A percentile compares a stretch with the other conserved stretches of the same genome.
Conservation (phyloP, 2,329 filamentous ascomycete species). For the Nemania sp. region DNA sequence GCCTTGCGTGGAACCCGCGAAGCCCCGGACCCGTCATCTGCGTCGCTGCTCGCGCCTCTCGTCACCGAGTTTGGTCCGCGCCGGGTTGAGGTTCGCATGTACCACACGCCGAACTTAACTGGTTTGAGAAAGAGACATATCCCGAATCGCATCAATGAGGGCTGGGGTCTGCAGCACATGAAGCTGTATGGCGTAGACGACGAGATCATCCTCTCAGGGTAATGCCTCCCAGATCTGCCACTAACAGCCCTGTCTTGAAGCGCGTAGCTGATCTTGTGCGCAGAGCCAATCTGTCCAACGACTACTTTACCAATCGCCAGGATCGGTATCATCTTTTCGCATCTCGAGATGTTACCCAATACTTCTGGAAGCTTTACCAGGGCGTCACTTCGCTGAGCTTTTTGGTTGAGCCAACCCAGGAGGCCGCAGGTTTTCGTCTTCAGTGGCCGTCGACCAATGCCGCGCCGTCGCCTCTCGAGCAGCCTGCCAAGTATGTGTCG, state of each 20-base stretch:
- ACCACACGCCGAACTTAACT: slow-evolving; percentile 94
- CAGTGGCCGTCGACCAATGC: slow-evolving; percentile 78
- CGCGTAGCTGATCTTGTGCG: slow-evolving; percentile 24
- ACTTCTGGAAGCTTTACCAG: slow-evolving; percentile 78
- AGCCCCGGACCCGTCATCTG: slow-evolving; percentile 81
- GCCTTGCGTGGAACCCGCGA: slow-evolving; percentile 90
- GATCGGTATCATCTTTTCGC: slow-evolving; percentile 93
- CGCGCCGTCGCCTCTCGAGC: slow-evolving; percentile 73
- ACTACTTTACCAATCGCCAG: slow-evolving; percentile 96
- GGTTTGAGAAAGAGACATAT: slow-evolving; percentile 82
- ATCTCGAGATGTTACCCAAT: slow-evolving; percentile 77
- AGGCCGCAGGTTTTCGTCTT: slow-evolving; percentile 62
- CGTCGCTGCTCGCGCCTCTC: slow-evolving; percentile 84
- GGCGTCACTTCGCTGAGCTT: slow-evolving; percentile 83
- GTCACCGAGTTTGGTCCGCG: slow-evolving; percentile 80
- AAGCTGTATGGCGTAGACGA: slow-evolving; percentile 97
- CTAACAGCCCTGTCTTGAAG: not conserved
- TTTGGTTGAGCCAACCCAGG: slow-evolving; percentile 66
- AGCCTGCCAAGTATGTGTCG: slow-evolving; percentile 70
- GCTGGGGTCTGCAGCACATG: slow-evolving; percentile 98
- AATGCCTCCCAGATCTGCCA: slow-evolving; percentile 35
- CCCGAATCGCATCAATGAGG: slow-evolving; percentile 91
- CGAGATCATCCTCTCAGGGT: slow-evolving; percentile 92
- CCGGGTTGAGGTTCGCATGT: slow-evolving; percentile 93
- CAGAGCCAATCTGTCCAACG: slow-evolving; percentile 81